These are phyloP conservation scores for Aotearoamyces nothofagi DNA, from an alignment of 2,329 filamentous ascomycete species.

Conservation along the genomic window DNA sequence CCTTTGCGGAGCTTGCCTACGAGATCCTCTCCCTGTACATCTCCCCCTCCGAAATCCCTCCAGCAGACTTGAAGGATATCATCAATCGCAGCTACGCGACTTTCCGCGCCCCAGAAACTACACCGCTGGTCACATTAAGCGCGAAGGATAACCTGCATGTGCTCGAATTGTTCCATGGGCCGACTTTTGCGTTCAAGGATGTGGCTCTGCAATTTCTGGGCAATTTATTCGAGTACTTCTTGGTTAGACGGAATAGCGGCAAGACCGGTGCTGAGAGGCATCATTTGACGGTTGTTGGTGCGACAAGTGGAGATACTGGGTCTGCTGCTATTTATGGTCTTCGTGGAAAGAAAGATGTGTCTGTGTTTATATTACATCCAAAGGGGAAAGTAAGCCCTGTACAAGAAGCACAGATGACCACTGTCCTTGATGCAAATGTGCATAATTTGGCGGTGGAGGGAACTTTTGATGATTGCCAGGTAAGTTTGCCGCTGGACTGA, in stretches of 20 bases:
- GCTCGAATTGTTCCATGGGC: conserved; percentile 91
- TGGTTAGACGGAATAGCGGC: conserved; percentile 55
- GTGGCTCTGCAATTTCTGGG: conserved; percentile 86
- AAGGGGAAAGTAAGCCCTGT: conserved; percentile 83
- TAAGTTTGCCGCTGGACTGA: conserved; percentile 18
- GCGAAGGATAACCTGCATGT: conserved; percentile 59
- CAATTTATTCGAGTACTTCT: conserved; percentile 89
- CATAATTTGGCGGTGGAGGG: conserved; percentile 83
- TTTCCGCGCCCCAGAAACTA: conserved; percentile 67
- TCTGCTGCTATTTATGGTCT: conserved; percentile 94
- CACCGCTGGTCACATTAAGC: conserved; percentile 66
- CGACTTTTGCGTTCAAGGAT: conserved; percentile 92
- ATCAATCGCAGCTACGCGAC: conserved; percentile 77
- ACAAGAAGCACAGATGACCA: conserved; percentile 96
- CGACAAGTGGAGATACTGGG: conserved; percentile 79
- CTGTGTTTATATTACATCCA: conserved; percentile 87
- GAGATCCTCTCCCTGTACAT: conserved; percentile 82
- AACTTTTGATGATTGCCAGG: conserved; percentile 92
- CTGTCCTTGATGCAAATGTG: conserved; percentile 77
- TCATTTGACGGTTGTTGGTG: conserved; percentile 74
- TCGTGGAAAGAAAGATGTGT: conserved; percentile 90
- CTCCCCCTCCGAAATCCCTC: conserved; percentile 66
- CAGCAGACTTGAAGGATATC: conserved; percentile 65
- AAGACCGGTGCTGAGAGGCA: conserved; percentile 48
- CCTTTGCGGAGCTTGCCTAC: conserved; percentile 70